Evolutionary conservation across 2,329 filamentous ascomycete genomes (phyloP), one percentile per base, ranked within the genome.

Genomic region (Colletotrichum sp.): DNA sequence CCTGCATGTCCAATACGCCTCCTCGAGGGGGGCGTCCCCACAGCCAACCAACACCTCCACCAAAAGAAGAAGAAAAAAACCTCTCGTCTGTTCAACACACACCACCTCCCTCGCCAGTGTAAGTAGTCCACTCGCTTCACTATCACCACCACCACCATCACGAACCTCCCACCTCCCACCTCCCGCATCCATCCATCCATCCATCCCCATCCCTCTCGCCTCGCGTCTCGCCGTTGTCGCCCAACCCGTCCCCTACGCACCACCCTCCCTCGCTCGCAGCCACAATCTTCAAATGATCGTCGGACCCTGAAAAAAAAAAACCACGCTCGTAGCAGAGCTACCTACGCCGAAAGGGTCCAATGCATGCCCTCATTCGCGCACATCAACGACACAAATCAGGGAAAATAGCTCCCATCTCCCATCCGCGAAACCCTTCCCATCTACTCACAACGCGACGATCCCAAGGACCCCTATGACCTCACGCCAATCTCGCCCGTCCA

Each of bases 241-340:
- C 59, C 15, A 62, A 62, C 59, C 59, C 59, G 13, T n/a, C 3
- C 28, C 39, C 39, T 49, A 49, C 39, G 39, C 70, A 34, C 24
- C 16, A 59, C 44, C 64, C 70, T 60, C 52, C 52, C 70, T 28
- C 34, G 64, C 68, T 32, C 62, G 44, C 64, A 34, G 57, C 63
- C 70, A 36, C 57, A 76, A 76, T 73, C 73, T 73, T 76, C 73
- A 73, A 52, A 24, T 49, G 73, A 76, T 76, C 70, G 73, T 73
- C 70, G 73, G 73, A 76, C 73, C 73, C 73, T 76, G 73, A 52
- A 68, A 63, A 62, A 30, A 30, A 30, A 12, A 30, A 8, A 30
- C 28, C 30, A n/a, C 30, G 9, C 26, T 60, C 57, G 5, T 44
- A 44, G 39, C 36, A n/a, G 18, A 44, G 9, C 39, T n/a, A 12